Evolutionary conservation across 257 asterid genomes (phyloP), one percentile per base, ranked within the genome.

Genomic region (Solanum arcanum): DNA sequence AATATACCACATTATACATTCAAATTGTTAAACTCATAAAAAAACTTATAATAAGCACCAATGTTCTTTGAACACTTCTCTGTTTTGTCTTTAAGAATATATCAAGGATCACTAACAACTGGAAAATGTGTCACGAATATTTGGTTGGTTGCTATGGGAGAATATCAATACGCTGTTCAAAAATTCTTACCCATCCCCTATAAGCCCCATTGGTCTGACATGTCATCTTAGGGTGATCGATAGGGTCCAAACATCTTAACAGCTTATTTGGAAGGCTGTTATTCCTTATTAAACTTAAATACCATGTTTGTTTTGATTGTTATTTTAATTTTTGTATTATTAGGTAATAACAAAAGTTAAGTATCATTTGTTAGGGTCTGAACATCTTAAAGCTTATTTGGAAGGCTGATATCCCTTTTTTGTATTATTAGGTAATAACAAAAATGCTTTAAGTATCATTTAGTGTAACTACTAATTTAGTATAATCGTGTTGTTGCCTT

Each of bases 101-200:
- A 81, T 49, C 21, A 81, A 49, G 69, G 44, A 81, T 31, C 16
- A 31, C 20, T 49, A 6, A 29, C 69, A 80, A 49, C 69, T 49
- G 69, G 69, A 47, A 41, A 47, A 80, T 80, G 69, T 29, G 42
- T 27, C 31, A 49, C 21, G 85, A 81, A 49, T 81, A 81, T 81
- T 49, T 49, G 46, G 77, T 83, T 69, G 83, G 85, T 85, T 69
- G 49, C 74, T 69, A 21, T 15, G 16, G 11, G 56, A 60, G 47
- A 74, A 90, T 88, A 83, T 76, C 33, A 25, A 86, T 68, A 85
- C 86, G 78, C 59, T 81, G 76, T 86, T 39, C 33, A 56, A 42
- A 62, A 90, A 64, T 77, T 73, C 27, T 9, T 20, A 70, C 44
- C 84, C 87, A 87, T 69, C 25, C 27, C 5, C 23, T 46, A 56